These are phyloP conservation scores for Lactifluus echinatus DNA, from an alignment of 768 basidiomycete species.

Conservation along the genomic window DNA sequence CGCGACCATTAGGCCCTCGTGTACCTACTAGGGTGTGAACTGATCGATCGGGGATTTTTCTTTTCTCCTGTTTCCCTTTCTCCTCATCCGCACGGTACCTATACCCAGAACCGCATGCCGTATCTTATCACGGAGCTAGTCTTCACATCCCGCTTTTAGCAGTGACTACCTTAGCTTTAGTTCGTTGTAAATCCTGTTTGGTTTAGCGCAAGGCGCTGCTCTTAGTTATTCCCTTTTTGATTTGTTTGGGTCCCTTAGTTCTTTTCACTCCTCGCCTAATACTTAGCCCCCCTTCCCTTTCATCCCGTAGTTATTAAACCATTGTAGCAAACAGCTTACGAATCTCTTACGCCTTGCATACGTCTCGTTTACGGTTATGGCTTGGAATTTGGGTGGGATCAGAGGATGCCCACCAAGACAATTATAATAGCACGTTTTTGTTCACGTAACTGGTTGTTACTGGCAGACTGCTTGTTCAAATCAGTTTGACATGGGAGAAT, in stretches of 20 bases:
- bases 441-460: neutral
- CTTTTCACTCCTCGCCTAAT: constrained; percentile 9
- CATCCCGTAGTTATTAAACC: constrained; percentile 9
- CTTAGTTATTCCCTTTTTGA: constrained; percentile 22
- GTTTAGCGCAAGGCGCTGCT: constrained; percentile 13
- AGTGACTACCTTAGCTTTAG: constrained; percentile 18
- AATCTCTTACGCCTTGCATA: constrained; percentile 16
- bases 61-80: neutral
- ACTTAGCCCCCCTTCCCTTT: constrained; percentile 11
- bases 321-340: constrained; percentile 20
- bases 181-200: constrained; percentile 19
- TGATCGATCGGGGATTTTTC: constrained; percentile 14
- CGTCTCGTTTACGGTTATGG: constrained; percentile 12
- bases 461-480: neutral
- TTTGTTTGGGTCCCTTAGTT: neutral
- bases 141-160: constrained; percentile 9
- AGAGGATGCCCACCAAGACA: constrained; percentile 14
- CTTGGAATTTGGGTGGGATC: constrained; percentile 10
- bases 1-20: constrained; percentile 19
- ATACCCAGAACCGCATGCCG: constrained; percentile 19
- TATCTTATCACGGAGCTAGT: constrained; percentile 21
- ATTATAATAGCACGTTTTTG: constrained; percentile 16
- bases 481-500: neutral
- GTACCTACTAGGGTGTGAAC: constrained; percentile 7
- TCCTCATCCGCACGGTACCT: constrained; percentile 12